Conservation (phyloP, 208 protist species). For the Herpetomonas tarakana region DNA sequence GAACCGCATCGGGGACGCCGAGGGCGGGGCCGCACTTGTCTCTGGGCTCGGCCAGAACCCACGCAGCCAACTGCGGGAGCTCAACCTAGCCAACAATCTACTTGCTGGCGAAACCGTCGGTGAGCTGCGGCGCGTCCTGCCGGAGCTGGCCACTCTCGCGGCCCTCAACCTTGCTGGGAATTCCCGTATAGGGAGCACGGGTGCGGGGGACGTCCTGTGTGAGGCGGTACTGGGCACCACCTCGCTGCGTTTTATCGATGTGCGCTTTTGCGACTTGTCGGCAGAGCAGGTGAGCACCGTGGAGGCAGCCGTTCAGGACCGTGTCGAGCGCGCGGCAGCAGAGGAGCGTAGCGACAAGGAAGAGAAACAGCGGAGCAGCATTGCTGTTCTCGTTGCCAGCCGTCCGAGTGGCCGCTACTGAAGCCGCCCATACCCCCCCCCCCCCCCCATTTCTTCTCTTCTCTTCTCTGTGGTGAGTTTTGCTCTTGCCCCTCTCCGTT, state of each 20-base stretch:
- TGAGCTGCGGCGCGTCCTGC: constrained; percentile 57
- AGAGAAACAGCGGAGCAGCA: constrained; percentile 20
- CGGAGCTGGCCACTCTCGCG: constrained; percentile 33
- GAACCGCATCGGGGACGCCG: constrained; percentile 75
- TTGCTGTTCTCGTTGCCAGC: constrained; percentile 15
- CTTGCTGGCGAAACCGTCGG: constrained; percentile 42
- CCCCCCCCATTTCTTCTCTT: no score
- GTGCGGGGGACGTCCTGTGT: constrained; percentile 13
- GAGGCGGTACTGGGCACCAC: constrained; percentile 45
- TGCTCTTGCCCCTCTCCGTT: no score
- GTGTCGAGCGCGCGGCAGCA: constrained; percentile 33
- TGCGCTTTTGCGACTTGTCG: constrained; percentile 51
- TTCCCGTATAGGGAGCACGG: constrained; percentile 23
- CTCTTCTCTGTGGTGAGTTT: no score
- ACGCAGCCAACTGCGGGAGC: constrained; percentile 24
- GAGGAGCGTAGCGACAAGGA: constrained; percentile 22
- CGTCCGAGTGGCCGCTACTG: neutral
- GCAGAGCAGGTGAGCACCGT: constrained; percentile 39
- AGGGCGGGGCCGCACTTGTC: constrained; percentile 58
- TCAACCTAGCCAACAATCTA: constrained; percentile 74
- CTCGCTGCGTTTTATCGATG: constrained; percentile 62
- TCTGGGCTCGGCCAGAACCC: constrained; percentile 41
- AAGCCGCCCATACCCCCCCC: neutral
- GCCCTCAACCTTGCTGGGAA: constrained; percentile 76
- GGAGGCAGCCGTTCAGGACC: constrained; percentile 21